Base-by-base conservation (phyloP, 2,329 filamentous ascomycete genomes). In the Tolypocladium ovalisporum region DNA sequence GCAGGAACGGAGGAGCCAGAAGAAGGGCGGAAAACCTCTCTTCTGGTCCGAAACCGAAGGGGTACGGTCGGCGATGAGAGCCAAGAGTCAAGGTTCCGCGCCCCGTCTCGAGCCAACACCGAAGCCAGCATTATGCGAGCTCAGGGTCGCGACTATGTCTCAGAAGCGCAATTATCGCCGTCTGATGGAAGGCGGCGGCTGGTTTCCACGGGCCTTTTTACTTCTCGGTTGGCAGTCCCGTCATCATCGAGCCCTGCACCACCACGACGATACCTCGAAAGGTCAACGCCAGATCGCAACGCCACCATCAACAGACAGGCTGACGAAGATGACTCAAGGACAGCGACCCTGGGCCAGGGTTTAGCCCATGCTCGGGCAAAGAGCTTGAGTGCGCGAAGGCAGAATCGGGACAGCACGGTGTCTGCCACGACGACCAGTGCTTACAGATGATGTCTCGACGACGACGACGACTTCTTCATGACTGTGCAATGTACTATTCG, bases 71-170 rank as follows among this genome's bases (percentile, higher is more conserved):
- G 75, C 17, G 74, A 78, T 36, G 75, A 81, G 2, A 77, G 79
- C 13, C 78, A 81, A 1, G 77, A 79, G 24, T 52, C 66, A n/a
- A 72, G 75, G 36, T 76, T 80, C 61, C 77, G 80, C n/a, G 75
- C 79, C 2, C 81, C 82, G 1, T 85, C 83, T 4, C 75, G 84
- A 29, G 82, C 82, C 4, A 71, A 74, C 39, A 85, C 82, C 0
- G 84, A 87, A 59, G 74, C 79, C 55, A 76, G 73, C 34, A 65
- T 70, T 61, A 59, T 76, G 72, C 62, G 69, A 47, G 57, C 58
- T 40, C 58, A 61, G n/a, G 58, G 64, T 17, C 64, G 65, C 32
- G 69, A 73, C 47, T 65, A 65, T 34, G 49, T 62, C 1, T 55
- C 62, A 13, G 67, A 77, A 37, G 64, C 71, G 40, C 66, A 70